Evolutionary conservation across 805 yeast genomes (phyloP).

Genomic region (Grigorovia yakushimaensis): DNA sequence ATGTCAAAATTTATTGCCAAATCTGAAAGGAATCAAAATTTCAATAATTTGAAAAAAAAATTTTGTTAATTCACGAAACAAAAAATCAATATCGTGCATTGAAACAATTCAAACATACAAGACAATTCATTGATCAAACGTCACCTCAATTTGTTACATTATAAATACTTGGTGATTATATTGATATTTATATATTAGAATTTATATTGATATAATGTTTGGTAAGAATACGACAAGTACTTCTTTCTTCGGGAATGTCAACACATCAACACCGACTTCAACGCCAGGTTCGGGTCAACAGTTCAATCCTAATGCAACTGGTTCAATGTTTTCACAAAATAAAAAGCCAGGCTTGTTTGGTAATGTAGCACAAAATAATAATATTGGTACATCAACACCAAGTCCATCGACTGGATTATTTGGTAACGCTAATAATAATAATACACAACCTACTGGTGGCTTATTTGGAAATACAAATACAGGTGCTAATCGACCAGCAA

Average conservation of each 20-base stretch:
- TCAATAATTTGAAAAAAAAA: neutral
- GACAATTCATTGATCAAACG: neutral
- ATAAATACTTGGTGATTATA: neutral
- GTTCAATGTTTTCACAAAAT: constrained; percentile 14
- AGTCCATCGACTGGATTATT: constrained; percentile 26
- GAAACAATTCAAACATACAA: neutral
- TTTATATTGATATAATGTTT: constrained; percentile 3
- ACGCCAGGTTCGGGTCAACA: constrained; percentile 21
- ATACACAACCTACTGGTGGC: constrained; percentile 3
- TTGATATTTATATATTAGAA: neutral
- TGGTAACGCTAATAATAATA: constrained; percentile 10
- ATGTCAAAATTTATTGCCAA: neutral
- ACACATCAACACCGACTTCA: constrained; percentile 27
- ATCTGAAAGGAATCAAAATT: neutral
- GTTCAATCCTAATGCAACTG: constrained; percentile 5
- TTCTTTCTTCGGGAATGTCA: constrained; percentile 21
- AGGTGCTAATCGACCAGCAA: neutral
- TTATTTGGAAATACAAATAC: constrained; percentile 20
- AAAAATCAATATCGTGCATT: neutral
- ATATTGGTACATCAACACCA: constrained; percentile 19
- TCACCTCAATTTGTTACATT: neutral
- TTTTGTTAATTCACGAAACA: no score
- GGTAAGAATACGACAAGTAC: constrained; percentile 14
- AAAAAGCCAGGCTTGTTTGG: constrained; percentile 20
- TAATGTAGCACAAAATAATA: constrained; percentile 8